A percentile compares a stretch with the other conserved stretches of the same genome.
phyloP scores from a whole-genome alignment of 495 filamentous ascomycete species.

The Lasiosphaeriaceae sp. region DNA sequence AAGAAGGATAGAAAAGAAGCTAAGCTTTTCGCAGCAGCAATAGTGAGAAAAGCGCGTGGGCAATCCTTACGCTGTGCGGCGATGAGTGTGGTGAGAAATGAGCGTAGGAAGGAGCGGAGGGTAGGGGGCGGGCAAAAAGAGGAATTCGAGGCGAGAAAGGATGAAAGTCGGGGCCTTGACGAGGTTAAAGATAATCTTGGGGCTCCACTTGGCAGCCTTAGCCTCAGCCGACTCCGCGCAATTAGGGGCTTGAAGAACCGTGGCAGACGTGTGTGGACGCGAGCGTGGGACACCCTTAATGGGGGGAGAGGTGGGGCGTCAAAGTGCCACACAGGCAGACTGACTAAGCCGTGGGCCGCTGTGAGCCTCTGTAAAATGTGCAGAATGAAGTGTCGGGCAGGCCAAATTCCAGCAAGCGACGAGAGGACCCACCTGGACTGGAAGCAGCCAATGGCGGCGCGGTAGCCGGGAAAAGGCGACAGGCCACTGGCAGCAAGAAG shows the following conservation, averaged over 20 bases:
- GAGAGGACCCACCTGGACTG: too few relatives aligned
- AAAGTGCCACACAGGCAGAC: too few relatives aligned
- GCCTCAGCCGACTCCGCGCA: background rate
- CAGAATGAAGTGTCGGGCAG: background rate
- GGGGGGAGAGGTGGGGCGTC: too few relatives aligned
- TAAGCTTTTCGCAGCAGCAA: background rate
- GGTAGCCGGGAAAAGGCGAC: conserved; percentile 18
- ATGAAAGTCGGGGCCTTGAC: conserved; percentile 1
- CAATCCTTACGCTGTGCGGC: background rate
- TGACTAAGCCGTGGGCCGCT: background rate
- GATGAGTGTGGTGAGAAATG: background rate
- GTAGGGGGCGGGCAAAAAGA: conserved; percentile 13
- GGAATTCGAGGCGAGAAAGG: conserved; percentile 9
- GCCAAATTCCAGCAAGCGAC: background rate
- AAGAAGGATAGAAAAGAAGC: background rate
- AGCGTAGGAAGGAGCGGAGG: background rate
- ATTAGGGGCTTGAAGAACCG: background rate
- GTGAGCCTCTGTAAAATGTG: background rate
- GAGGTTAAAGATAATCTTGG: conserved; percentile 33
- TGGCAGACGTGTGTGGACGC: background rate
- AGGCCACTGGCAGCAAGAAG: conserved; percentile 17
- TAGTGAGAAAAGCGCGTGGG: background rate
- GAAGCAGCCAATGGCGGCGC: conserved; percentile 15
- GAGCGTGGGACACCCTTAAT: background rate
- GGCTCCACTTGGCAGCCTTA: conserved; percentile 22